Conservation (phyloP, 2,329 filamentous ascomycete species). For the Pseudogymnoascus sp. region DNA sequence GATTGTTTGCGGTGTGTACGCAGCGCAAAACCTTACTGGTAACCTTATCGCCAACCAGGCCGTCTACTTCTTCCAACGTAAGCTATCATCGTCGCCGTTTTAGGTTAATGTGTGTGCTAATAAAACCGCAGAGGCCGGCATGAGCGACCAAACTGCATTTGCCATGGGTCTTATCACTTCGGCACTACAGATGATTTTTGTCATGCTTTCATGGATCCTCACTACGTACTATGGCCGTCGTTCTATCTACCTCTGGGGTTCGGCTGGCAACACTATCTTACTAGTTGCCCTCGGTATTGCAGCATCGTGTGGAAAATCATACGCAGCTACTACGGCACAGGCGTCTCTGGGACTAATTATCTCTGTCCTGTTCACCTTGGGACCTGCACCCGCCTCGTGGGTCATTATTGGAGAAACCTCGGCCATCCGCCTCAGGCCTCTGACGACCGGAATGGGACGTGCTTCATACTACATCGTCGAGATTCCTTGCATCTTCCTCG, state of each 20-base stretch:
- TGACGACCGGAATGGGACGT: conserved; percentile 58
- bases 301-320: conserved; percentile 38
- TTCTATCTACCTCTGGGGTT: conserved; percentile 13
- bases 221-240: conserved; percentile 53
- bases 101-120: conserved; percentile 3
- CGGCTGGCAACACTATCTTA: neutral
- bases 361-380: conserved; percentile 56
- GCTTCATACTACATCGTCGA: conserved; percentile 56
- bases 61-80: conserved; percentile 48
- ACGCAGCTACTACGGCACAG: conserved; percentile 24
- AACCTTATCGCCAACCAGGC: conserved; percentile 58
- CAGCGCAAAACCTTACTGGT: conserved; percentile 53
- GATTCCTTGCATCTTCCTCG: conserved; percentile 59
- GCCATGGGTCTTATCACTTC: conserved; percentile 58
- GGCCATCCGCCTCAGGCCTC: conserved; percentile 53
- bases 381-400: conserved; percentile 57
- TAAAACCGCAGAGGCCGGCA: conserved; percentile 47
- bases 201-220: conserved; percentile 61
- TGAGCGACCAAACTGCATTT: conserved; percentile 47
- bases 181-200: conserved; percentile 51
- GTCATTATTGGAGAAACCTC: conserved; percentile 62
- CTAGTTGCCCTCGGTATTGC: conserved; percentile 49
- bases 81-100: conserved; percentile 6
- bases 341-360: conserved; percentile 40
- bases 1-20: conserved; percentile 50